Conservation (phyloP, 306 rosid genomes). For the Malus sieversii region DNA sequence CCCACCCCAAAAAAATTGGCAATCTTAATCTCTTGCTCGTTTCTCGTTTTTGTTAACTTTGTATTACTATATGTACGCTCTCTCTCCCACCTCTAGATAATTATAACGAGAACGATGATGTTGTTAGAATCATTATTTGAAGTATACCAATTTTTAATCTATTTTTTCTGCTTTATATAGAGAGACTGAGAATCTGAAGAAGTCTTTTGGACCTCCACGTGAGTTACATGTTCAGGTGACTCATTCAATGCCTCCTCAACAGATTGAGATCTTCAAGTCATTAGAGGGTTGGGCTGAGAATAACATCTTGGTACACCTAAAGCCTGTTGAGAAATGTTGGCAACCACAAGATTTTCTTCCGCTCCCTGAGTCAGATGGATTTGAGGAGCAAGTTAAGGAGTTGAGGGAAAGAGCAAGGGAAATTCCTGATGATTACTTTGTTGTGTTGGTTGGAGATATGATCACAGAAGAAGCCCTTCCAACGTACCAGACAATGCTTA, state of each 20-base stretch:
- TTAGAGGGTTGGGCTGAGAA: constrained; percentile 45
- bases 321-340: constrained; percentile 53
- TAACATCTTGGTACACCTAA: constrained; percentile 45
- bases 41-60: neutral
- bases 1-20: neutral
- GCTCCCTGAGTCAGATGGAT: constrained; percentile 43
- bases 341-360: constrained; percentile 59
- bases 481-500: constrained; percentile 54
- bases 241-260: constrained; percentile 52
- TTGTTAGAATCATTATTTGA: neutral
- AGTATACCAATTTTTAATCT: neutral
- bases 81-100: neutral
- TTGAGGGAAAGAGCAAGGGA: constrained; percentile 48
- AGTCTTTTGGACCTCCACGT: constrained; percentile 29
- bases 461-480: constrained; percentile 59
- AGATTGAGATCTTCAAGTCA: constrained; percentile 43
- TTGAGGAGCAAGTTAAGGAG: constrained; percentile 50
- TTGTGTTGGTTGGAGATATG: constrained; percentile 50
- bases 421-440: constrained; percentile 49
- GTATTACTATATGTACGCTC: neutral
- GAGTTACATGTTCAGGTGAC: constrained; percentile 41
- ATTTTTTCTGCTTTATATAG: constrained; percentile 19
- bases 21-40: neutral
- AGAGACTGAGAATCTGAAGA: constrained; percentile 22
- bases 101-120: neutral